phyloP scores from a whole-genome alignment of 2,329 filamentous ascomycete genomes.

The Cladosporium sp. region DNA sequence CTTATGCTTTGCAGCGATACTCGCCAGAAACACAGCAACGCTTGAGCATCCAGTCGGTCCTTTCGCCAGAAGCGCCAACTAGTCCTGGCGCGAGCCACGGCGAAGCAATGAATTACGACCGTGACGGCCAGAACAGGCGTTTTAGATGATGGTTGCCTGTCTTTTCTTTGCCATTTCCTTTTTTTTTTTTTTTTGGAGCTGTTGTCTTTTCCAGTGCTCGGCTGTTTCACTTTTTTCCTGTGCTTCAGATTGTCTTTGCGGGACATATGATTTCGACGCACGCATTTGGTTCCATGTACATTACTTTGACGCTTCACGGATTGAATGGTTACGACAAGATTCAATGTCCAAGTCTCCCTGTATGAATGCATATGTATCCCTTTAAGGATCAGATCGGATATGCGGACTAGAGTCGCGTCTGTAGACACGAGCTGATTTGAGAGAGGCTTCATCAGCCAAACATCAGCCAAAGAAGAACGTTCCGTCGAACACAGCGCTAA shows the following conservation, averaged over 20 bases:
- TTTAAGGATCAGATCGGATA: background rate
- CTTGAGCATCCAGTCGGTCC: slow-evolving; percentile 16
- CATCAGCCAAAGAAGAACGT: background rate
- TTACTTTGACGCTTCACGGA: background rate
- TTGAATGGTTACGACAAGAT: background rate
- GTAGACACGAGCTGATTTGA: too few relatives aligned
- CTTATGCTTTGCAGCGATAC: slow-evolving; percentile 8
- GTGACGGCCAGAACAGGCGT: background rate
- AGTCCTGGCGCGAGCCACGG: background rate
- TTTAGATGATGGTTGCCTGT: background rate
- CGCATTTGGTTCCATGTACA: background rate
- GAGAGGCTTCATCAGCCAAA: background rate
- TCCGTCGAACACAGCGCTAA: too few relatives aligned
- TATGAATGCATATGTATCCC: too few relatives aligned
- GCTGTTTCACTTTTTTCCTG: background rate
- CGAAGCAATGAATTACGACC: background rate
- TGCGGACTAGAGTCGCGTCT: background rate
- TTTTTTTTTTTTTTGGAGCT: too few relatives aligned
- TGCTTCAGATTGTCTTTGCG: background rate
- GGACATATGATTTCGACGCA: background rate
- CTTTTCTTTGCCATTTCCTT: background rate
- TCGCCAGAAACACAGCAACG: slow-evolving; percentile 19
- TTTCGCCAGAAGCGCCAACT: slow-evolving; percentile 24
- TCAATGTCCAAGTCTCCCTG: background rate
- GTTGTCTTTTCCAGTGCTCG: too few relatives aligned